Evolutionary conservation across 2,329 filamentous ascomycete genomes (phyloP).

Genomic region (Fusarium beomiforme): DNA sequence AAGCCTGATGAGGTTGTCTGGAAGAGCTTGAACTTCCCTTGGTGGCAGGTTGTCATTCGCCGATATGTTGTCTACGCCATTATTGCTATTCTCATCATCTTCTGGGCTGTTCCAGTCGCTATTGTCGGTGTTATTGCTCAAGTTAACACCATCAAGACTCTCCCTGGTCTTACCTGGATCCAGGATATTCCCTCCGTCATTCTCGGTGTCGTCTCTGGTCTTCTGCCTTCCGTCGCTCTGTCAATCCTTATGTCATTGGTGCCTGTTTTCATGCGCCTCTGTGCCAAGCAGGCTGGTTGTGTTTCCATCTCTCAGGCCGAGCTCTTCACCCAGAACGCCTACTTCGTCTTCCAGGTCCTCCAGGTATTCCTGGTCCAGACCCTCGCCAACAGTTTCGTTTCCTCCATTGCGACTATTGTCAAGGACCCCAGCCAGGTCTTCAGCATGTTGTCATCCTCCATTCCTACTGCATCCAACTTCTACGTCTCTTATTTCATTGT

Average conservation of each 20-base stretch:
- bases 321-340: constrained; percentile 89
- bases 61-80: constrained; percentile 71
- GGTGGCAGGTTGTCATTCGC: constrained; percentile 81
- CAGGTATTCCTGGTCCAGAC: constrained; percentile 94
- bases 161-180: constrained; percentile 80
- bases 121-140: constrained; percentile 88
- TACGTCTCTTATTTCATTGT: constrained; percentile 92
- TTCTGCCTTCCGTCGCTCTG: constrained; percentile 82
- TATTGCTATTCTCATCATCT: constrained; percentile 79
- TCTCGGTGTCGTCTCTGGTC: constrained; percentile 81
- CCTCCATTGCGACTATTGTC: constrained; percentile 71
- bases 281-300: constrained; percentile 82
- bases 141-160: constrained; percentile 72
- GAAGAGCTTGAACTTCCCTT: constrained; percentile 74
- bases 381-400: constrained; percentile 79
- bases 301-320: constrained; percentile 84
- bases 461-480: constrained; percentile 90
- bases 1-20: constrained; percentile 86
- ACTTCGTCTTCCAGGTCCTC: constrained; percentile 91
- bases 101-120: constrained; percentile 82
- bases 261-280: constrained; percentile 70
- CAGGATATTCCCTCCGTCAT: constrained; percentile 73
- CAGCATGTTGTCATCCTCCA: constrained; percentile 71
- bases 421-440: constrained; percentile 70
- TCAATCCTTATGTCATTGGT: constrained; percentile 86